Percentiles rank a stretch among this genome's conserved stretches.
Evolutionary conservation across 2,329 filamentous ascomycete species (phyloP).

Genomic region (Cladosporium sp.): DNA sequence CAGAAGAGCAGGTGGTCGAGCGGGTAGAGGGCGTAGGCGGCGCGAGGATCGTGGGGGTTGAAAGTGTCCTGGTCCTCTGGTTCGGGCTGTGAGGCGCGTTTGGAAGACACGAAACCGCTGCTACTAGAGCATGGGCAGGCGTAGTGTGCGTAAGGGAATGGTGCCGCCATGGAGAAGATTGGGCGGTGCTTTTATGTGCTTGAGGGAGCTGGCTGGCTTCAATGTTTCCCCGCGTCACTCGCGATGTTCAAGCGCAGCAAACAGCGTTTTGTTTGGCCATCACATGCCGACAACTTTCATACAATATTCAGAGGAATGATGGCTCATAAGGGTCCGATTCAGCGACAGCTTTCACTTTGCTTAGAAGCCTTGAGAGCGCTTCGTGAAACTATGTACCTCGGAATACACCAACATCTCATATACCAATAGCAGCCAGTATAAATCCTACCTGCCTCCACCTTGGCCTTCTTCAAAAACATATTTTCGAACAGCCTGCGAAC

Average conservation of each 20-base stretch:
- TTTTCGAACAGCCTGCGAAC: conserved; percentile 27
- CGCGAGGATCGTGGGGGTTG: conserved; percentile 79
- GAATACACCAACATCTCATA: background rate
- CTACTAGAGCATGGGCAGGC: conserved; percentile 64
- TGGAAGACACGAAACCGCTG: conserved; percentile 38
- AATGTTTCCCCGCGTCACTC: conserved; percentile 8
- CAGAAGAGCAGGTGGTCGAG: conserved; percentile 94
- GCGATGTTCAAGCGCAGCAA: background rate
- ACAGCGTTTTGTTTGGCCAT: background rate
- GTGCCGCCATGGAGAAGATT: conserved; percentile 11
- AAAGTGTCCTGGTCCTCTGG: conserved; percentile 74
- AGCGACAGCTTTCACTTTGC: background rate
- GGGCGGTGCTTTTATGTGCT: background rate
- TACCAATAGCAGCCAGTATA: background rate
- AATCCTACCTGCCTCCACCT: background rate
- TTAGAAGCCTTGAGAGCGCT: background rate
- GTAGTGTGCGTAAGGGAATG: conserved; percentile 63
- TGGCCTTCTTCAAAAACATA: conserved; percentile 26
- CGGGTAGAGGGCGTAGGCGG: conserved; percentile 90
- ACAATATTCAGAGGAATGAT: too few relatives aligned
- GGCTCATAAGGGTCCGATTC: too few relatives aligned
- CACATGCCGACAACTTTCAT: background rate
- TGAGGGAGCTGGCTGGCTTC: conserved; percentile 1
- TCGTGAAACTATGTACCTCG: background rate
- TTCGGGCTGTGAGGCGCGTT: conserved; percentile 34